Evolutionary conservation across 495 filamentous ascomycete genomes (phyloP).

Genomic region (Neurospora sp.): DNA sequence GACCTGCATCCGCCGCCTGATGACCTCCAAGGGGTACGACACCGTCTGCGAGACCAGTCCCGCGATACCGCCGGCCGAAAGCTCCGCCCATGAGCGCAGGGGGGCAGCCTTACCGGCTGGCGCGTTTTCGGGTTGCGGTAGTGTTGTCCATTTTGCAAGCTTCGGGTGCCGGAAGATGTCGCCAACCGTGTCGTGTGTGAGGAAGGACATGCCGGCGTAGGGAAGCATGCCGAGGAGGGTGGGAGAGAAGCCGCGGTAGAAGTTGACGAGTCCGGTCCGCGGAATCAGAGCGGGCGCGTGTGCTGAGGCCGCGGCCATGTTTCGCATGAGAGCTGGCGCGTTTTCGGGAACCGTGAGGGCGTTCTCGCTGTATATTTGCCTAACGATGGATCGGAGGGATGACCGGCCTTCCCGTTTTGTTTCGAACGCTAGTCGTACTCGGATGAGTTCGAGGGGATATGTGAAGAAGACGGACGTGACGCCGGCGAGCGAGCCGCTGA

Average conservation of each 20-base stretch:
- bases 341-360: slow-evolving; percentile 13
- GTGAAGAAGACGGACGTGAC: slow-evolving; percentile 89
- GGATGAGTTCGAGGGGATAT: slow-evolving; percentile 85
- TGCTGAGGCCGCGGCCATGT: slow-evolving; percentile 17
- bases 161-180: slow-evolving; percentile 64
- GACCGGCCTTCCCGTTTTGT: slow-evolving; percentile 60
- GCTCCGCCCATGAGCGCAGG: slow-evolving; percentile 72
- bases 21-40: slow-evolving; percentile 87
- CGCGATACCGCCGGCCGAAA: slow-evolving; percentile 72
- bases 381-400: slow-evolving; percentile 61
- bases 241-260: slow-evolving; percentile 87
- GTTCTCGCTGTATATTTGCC: slow-evolving; percentile 73
- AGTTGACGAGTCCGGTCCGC: slow-evolving; percentile 67
- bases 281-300: slow-evolving; percentile 36
- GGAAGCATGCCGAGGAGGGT: slow-evolving; percentile 91
- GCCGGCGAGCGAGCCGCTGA: slow-evolving; percentile 73
- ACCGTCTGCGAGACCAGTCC: slow-evolving; percentile 83
- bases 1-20: slow-evolving; percentile 90
- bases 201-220: slow-evolving; percentile 94
- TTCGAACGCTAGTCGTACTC: slow-evolving; percentile 90
- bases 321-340: slow-evolving; percentile 4
- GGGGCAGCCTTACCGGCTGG: slow-evolving; percentile 50
- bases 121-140: slow-evolving; percentile 32
- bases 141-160: slow-evolving; percentile 58
- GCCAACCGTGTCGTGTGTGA: slow-evolving; percentile 80